Evolutionary conservation across 352 stramenopile genomes (phyloP).

Genomic region (Peronospora tabacina): DNA sequence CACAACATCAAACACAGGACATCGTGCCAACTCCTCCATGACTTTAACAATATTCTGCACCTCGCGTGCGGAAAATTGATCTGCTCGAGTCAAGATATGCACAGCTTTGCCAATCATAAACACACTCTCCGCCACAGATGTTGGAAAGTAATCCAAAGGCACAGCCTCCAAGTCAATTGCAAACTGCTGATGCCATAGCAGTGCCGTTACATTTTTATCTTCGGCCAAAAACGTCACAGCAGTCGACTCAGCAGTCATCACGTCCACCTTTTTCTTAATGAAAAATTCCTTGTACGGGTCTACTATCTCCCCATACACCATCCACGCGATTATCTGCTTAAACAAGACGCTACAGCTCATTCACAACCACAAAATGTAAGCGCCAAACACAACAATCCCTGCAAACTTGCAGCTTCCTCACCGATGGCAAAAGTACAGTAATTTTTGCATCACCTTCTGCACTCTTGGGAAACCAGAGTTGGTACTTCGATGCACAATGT

Average conservation of each 20-base stretch:
- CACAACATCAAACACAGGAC: slow-evolving; percentile 40
- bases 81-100: slow-evolving; percentile 41
- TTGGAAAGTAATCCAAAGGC: slow-evolving; percentile 52
- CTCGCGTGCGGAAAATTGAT: slow-evolving; percentile 41
- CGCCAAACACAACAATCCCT: slow-evolving; percentile 3
- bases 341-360: slow-evolving; percentile 41
- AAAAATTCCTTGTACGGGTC: slow-evolving; percentile 77
- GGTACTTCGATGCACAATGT: slow-evolving; percentile 34
- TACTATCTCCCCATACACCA: slow-evolving; percentile 59
- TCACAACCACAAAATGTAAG: neutral
- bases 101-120: slow-evolving; percentile 64
- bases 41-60: slow-evolving; percentile 37
- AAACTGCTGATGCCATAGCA: slow-evolving; percentile 48
- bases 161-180: slow-evolving; percentile 47
- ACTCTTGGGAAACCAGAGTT: slow-evolving; percentile 56
- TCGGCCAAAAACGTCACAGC: neutral
- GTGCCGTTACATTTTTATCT: slow-evolving; percentile 6
- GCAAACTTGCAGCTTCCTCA: slow-evolving; percentile 12
- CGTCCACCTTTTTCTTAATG: slow-evolving; percentile 30
- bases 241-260: neutral
- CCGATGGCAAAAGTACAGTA: slow-evolving; percentile 49
- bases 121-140: slow-evolving; percentile 50
- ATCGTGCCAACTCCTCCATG: slow-evolving; percentile 32
- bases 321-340: slow-evolving; percentile 80
- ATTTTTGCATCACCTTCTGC: slow-evolving; percentile 40